These are phyloP conservation scores for Cenchrus purpureus DNA, from an alignment of 176 grass and related monocot genomes.

Conservation along the genomic window DNA sequence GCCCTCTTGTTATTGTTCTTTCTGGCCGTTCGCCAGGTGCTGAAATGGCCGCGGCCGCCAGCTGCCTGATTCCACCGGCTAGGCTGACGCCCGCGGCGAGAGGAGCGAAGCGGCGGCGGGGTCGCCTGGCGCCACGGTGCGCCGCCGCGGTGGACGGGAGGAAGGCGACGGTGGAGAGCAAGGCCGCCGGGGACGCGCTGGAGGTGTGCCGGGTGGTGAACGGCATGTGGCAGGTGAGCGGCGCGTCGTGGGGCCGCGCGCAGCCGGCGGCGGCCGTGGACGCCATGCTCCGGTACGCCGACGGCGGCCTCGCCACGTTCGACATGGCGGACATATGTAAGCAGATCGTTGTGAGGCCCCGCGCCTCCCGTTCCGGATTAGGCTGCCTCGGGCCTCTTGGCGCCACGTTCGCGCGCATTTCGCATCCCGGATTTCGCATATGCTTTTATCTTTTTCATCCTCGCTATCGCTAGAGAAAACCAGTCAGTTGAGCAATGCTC, in stretches of 20 bases:
- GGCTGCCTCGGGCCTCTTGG: background rate
- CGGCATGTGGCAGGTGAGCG: slow-evolving; percentile 68
- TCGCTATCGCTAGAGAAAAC: background rate
- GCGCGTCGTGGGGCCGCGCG: slow-evolving; percentile 58
- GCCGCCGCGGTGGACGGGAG: background rate
- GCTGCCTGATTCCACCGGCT: background rate
- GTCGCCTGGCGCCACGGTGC: background rate
- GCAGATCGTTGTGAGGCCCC: background rate
- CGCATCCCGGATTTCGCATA: background rate
- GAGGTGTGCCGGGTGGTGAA: slow-evolving; percentile 71
- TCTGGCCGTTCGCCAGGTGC: background rate
- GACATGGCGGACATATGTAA: slow-evolving; percentile 80
- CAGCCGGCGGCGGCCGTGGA: slow-evolving; percentile 52
- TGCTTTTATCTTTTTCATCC: background rate
- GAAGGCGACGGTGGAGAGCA: slow-evolving; percentile 46
- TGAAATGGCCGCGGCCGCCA: background rate
- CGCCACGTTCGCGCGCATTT: slow-evolving; percentile 1
- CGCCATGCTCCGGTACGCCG: slow-evolving; percentile 68
- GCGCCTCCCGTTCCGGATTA: slow-evolving; percentile 20
- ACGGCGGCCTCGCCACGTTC: slow-evolving; percentile 68
- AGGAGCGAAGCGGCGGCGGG: background rate
- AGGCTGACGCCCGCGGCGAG: background rate
- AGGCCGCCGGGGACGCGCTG: slow-evolving; percentile 42
- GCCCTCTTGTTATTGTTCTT: too few species aligned
- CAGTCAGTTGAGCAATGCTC: background rate